Conservation (phyloP, 257 asterid species). For the Datura wrightii region DNA sequence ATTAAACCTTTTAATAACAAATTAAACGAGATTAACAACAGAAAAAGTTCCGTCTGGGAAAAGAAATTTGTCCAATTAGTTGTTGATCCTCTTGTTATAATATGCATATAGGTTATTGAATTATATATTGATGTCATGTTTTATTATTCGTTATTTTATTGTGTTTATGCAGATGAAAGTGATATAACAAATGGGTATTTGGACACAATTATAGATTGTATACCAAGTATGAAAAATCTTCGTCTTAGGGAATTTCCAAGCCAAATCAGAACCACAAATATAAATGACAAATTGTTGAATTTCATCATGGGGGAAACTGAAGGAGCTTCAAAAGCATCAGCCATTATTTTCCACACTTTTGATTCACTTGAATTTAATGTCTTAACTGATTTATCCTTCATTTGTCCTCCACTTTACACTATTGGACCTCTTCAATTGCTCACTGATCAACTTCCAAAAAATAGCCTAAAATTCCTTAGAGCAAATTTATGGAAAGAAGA, state of each 20-base stretch:
- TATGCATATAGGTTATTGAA: too few relatives aligned
- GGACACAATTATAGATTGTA: conserved; percentile 42
- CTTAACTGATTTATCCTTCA: conserved; percentile 36
- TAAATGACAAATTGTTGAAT: conserved; percentile 39
- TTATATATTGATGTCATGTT: too few relatives aligned
- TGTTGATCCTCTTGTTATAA: too few relatives aligned
- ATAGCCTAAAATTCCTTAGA: conserved; percentile 28
- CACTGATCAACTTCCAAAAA: conserved; percentile 33
- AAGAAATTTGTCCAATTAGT: background rate
- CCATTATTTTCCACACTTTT: conserved; percentile 49
- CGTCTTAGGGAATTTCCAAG: conserved; percentile 43
- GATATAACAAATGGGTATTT: conserved; percentile 38
- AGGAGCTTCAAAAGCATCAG: conserved; percentile 45
- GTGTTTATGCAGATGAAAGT: conserved; percentile 40
- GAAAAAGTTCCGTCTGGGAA: background rate
- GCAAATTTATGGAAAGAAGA: conserved; percentile 52
- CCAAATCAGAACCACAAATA: conserved; percentile 38
- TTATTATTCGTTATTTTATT: too few relatives aligned
- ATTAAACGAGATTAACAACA: background rate
- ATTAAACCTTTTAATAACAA: background rate
- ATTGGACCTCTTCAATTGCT: conserved; percentile 50
- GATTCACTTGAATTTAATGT: conserved; percentile 42
- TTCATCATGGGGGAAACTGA: conserved; percentile 38
- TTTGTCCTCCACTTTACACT: conserved; percentile 50
- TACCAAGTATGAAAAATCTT: conserved; percentile 45